A percentile compares a stretch with the other conserved stretches of the same genome.
Evolutionary conservation across 352 stramenopile genomes (phyloP).

Genomic region (Peronosclerospora sorghi): DNA sequence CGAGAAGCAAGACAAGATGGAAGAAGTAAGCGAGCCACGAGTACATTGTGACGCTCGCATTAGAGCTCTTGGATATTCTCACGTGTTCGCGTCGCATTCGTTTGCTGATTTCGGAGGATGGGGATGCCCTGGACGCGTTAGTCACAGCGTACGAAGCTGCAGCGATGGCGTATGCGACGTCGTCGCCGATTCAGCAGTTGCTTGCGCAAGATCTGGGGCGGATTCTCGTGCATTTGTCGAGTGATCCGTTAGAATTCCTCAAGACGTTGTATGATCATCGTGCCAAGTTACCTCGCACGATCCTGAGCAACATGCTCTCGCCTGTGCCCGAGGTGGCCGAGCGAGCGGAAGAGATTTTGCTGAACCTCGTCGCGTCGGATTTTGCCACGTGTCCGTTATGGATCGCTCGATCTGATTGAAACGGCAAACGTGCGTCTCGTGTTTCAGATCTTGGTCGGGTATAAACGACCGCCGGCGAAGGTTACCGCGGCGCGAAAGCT

Average conservation of each 20-base stretch:
- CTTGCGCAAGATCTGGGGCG: slow-evolving; percentile 37
- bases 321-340: slow-evolving; percentile 32
- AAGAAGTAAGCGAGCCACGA: no score
- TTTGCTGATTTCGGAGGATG: neutral
- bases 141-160: slow-evolving; percentile 45
- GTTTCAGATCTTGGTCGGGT: slow-evolving; percentile 46
- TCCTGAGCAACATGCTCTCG: slow-evolving; percentile 60
- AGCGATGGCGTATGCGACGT: slow-evolving; percentile 24
- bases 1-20: no score
- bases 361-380: slow-evolving; percentile 70
- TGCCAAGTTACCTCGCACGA: slow-evolving; percentile 48
- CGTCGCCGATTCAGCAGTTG: slow-evolving; percentile 25
- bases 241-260: slow-evolving; percentile 65
- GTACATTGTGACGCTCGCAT: no score
- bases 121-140: slow-evolving; percentile 35
- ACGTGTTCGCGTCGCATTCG: no score
- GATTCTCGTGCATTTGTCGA: slow-evolving; percentile 58
- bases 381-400: slow-evolving; percentile 76
- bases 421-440: slow-evolving; percentile 41
- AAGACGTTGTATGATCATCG: no score
- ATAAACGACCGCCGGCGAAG: slow-evolving; percentile 42
- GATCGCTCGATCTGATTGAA: slow-evolving; percentile 64
- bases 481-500: slow-evolving; percentile 62
- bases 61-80: no score
- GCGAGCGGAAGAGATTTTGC: slow-evolving; percentile 57